phyloP scores from a whole-genome alignment of 2,329 filamentous ascomycete genomes.

The Epicoccum nigrum region DNA sequence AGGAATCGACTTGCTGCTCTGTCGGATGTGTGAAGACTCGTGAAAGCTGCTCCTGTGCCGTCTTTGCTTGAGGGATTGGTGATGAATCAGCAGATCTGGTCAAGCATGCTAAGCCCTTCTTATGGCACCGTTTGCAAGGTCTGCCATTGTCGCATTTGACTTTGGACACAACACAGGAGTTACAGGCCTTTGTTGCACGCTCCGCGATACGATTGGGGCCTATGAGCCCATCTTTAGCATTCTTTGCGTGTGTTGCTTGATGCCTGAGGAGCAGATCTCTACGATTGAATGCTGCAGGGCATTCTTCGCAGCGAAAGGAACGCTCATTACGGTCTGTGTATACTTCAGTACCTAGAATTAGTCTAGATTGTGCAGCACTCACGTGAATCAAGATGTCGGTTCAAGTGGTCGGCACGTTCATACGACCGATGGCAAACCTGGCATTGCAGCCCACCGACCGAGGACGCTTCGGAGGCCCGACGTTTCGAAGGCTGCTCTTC shows the following conservation, averaged over 20 bases:
- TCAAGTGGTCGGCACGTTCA: constrained; percentile 38
- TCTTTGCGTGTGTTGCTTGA: constrained; percentile 34
- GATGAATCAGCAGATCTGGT: constrained; percentile 1
- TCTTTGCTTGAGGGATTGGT: background rate
- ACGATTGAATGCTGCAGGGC: constrained; percentile 38
- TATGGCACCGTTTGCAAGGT: constrained; percentile 33
- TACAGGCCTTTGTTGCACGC: constrained; percentile 38
- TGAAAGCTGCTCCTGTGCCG: background rate
- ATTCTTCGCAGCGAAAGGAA: constrained; percentile 37
- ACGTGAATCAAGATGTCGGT: constrained; percentile 41
- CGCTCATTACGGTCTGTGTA: constrained; percentile 36
- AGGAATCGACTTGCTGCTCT: background rate
- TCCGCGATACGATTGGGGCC: constrained; percentile 25
- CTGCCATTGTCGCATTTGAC: constrained; percentile 39
- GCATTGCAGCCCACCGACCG: constrained; percentile 22
- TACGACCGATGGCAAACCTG: constrained; percentile 38
- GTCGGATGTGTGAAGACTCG: background rate
- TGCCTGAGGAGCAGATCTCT: constrained; percentile 40
- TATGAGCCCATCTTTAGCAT: constrained; percentile 26
- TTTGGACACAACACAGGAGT: constrained; percentile 40
- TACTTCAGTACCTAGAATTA: background rate
- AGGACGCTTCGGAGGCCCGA: constrained; percentile 8
- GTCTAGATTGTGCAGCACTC: background rate
- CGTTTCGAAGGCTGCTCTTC: constrained; percentile 7
- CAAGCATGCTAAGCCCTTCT: constrained; percentile 18